Evolutionary conservation across 1,284 basidiomycete genomes (phyloP).

Genomic region (Wallemia mellicola): DNA sequence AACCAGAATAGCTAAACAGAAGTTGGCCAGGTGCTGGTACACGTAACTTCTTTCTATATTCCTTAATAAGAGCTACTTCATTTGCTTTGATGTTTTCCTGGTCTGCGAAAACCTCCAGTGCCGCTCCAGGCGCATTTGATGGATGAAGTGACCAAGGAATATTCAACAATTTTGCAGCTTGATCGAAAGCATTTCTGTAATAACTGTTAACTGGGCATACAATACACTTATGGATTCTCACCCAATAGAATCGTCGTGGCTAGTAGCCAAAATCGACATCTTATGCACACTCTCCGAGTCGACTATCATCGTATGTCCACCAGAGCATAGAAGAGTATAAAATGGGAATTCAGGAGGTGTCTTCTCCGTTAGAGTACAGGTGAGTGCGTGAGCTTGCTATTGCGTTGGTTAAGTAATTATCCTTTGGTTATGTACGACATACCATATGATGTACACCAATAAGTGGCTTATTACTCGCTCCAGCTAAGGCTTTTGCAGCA

Average conservation of each 20-base stretch:
- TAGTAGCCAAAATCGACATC: conserved; percentile 44
- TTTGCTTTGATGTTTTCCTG: too few relatives aligned
- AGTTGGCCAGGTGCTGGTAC: conserved; percentile 27
- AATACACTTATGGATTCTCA: conserved; percentile 7
- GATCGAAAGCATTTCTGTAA: neutral
- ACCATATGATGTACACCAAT: conserved; percentile 89
- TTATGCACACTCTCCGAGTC: conserved; percentile 28
- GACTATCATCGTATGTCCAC: conserved; percentile 66
- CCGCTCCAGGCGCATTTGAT: neutral
- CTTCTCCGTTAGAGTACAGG: conserved; percentile 35
- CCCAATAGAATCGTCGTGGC: conserved; percentile 43
- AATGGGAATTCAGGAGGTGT: conserved; percentile 45
- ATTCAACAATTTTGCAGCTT: neutral
- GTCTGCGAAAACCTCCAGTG: neutral
- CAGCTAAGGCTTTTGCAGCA: conserved; percentile 50
- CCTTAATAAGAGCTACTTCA: neutral
- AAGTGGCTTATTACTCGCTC: conserved; percentile 40
- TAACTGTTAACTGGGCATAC: neutral
- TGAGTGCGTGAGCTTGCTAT: conserved; percentile 80
- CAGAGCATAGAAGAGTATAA: conserved; percentile 55
- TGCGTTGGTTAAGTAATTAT: conserved; percentile 2
- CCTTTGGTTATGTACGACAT: conserved; percentile 7
- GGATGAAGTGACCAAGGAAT: neutral
- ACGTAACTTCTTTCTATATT: conserved; percentile 16
- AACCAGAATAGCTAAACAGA: conserved; percentile 43